Evolutionary conservation across 768 basidiomycete genomes (phyloP), one percentile per base, ranked within the genome.

Genomic region (Lactarius hengduanensis): DNA sequence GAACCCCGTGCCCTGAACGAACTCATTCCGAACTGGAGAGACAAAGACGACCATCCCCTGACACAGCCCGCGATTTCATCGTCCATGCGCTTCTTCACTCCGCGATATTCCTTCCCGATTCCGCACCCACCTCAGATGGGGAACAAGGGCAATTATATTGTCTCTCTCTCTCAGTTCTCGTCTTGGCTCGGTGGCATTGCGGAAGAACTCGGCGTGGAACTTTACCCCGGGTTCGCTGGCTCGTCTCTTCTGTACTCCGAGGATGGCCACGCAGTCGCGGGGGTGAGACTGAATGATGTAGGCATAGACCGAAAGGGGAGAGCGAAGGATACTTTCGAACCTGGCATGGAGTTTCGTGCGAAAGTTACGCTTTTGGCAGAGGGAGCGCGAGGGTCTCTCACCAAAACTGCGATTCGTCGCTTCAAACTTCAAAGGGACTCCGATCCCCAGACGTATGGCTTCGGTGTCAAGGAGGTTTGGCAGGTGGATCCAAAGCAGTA

Each of bases 381-480:
- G 76, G 97, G 96, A 45, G 94, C 95, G 3, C 96, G 98, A 68
- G 97, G 97, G 0, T 91, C 89, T 7, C 82, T 98, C 15, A 86
- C 90, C 4, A 96, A 98, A 76, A 81, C 87, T 61, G 85, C 88
- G 3, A 86, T 92, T 64, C 80, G 82, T 26, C 83, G 85, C 71
- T 96, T 95, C 77, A 79, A 87, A 59, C 80, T 98, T 11, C 79
- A 94, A 69, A 85, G 77, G 72, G 81, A 79, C 22, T 74, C 77
- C 1, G 89, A 96, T 76, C 90, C 90, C 2, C 97, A 98, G 79
- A 98, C 96, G 3, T 98, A 98, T 72, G 97, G 90, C 0, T 86
- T 99, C 64, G 97, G 97, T 3, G 79, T 98, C 60, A 98, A 99
- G 80, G 96, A 99, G 76, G 94, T 98, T 2, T 98, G 97, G 97